phyloP scores from a whole-genome alignment of 2,329 filamentous ascomycete species.

The Aspergillus quadricinctus region DNA sequence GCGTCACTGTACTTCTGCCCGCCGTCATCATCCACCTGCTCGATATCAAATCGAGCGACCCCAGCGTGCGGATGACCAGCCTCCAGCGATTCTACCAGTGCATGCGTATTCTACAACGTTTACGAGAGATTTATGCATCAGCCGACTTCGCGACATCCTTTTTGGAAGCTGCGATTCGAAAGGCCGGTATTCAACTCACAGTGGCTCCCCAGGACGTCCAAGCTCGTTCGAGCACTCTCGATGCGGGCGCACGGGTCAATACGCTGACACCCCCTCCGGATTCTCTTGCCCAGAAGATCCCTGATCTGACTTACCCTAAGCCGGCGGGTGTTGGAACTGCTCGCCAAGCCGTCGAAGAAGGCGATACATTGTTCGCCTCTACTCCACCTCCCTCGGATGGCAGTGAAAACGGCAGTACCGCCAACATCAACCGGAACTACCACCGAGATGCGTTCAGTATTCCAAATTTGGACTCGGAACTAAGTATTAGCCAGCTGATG shows the following conservation, averaged over 20 bases:
- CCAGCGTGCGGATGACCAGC: slow-evolving; percentile 66
- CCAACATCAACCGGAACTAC: slow-evolving; percentile 32
- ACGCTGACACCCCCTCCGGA: slow-evolving; percentile 41
- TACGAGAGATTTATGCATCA: slow-evolving; percentile 85
- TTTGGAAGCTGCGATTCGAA: slow-evolving; percentile 84
- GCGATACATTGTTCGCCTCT: slow-evolving; percentile 29
- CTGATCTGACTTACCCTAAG: slow-evolving; percentile 35
- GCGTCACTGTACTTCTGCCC: slow-evolving; percentile 83
- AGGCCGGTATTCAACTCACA: slow-evolving; percentile 72
- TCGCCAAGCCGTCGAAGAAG: slow-evolving; percentile 20
- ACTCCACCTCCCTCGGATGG: slow-evolving; percentile 40
- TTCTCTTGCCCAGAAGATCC: slow-evolving; percentile 36
- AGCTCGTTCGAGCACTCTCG: slow-evolving; percentile 13
- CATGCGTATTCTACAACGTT: slow-evolving; percentile 83
- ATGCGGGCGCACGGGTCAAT: slow-evolving; percentile 21
- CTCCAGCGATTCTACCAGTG: slow-evolving; percentile 82
- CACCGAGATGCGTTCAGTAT: slow-evolving; percentile 26
- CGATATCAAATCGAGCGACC: slow-evolving; percentile 80
- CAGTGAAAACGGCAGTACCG: slow-evolving; percentile 41
- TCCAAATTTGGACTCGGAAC: slow-evolving; percentile 27
- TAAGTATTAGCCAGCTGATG: slow-evolving; percentile 40
- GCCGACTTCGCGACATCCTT: slow-evolving; percentile 97
- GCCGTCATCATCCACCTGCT: slow-evolving; percentile 92
- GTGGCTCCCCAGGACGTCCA: slow-evolving; percentile 37
- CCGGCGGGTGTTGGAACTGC: slow-evolving; percentile 13